Evolutionary conservation across 257 asterid genomes (phyloP).

Genomic region (Thymus mandschuricus): DNA sequence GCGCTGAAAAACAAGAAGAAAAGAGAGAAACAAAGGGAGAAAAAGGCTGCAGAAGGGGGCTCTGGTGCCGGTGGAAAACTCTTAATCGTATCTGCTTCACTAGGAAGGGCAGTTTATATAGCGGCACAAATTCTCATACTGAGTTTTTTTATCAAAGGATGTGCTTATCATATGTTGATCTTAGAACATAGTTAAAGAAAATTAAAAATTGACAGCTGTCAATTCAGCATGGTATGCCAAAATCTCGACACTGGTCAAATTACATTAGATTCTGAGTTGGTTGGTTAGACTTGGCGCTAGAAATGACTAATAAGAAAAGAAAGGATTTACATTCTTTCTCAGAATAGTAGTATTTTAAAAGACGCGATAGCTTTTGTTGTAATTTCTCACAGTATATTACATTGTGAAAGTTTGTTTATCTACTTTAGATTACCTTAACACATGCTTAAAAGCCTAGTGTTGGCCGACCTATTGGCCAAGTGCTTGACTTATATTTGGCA

Average conservation of each 20-base stretch:
- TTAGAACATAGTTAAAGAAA: not conserved
- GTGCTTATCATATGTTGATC: constrained; percentile 6
- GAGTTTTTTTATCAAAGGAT: too few relatives aligned
- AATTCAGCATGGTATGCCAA: not conserved
- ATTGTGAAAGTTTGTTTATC: not conserved
- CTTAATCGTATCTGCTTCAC: constrained; percentile 25
- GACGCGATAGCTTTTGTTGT: not conserved
- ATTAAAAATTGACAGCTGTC: not conserved
- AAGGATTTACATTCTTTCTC: not conserved
- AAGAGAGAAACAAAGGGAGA: constrained; percentile 85
- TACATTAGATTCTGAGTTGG: not conserved
- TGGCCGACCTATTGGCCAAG: not conserved
- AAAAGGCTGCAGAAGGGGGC: constrained; percentile 70
- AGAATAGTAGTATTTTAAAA: not conserved
- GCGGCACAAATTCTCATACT: not conserved
- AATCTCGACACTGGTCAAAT: not conserved
- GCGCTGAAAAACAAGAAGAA: constrained; percentile 88
- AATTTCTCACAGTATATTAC: not conserved
- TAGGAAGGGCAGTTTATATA: not conserved
- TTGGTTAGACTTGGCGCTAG: too few relatives aligned
- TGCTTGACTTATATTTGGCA: not conserved
- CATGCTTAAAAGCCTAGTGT: not conserved
- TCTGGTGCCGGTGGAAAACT: constrained; percentile 29
- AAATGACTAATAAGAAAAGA: not conserved
- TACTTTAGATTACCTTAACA: not conserved